Evolutionary conservation across 2,329 filamentous ascomycete species (phyloP).

Genomic region (Raffaelea albimanens): DNA sequence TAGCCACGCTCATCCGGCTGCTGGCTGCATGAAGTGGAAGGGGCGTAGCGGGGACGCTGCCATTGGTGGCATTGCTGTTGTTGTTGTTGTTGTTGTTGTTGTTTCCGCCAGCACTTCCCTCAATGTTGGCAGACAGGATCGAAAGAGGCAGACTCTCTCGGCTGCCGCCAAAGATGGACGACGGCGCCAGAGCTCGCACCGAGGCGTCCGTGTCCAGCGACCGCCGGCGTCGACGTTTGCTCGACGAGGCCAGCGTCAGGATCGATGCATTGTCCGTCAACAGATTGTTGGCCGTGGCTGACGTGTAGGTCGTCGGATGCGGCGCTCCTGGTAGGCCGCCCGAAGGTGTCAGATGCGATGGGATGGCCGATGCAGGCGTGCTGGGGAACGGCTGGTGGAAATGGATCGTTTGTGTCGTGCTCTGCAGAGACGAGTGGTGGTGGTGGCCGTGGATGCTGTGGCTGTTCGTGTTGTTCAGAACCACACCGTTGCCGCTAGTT

Average conservation of each 20-base stretch:
- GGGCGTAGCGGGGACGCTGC: slow-evolving; percentile 30
- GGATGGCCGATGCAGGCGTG: slow-evolving; percentile 61
- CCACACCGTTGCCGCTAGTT: slow-evolving; percentile 3
- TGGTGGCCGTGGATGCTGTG: slow-evolving; percentile 23
- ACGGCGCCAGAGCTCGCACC: slow-evolving; percentile 73
- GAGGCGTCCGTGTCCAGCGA: slow-evolving; percentile 82
- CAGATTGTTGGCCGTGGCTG: slow-evolving; percentile 73
- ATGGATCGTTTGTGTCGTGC: slow-evolving; percentile 40
- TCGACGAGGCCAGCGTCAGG: slow-evolving; percentile 73
- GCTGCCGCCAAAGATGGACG: slow-evolving; percentile 72
- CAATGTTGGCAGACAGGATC: slow-evolving; percentile 63
- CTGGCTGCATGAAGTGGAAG: slow-evolving; percentile 38
- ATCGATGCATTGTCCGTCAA: slow-evolving; percentile 81
- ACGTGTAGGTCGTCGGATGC: slow-evolving; percentile 62
- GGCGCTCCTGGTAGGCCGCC: slow-evolving; percentile 18
- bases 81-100: background rate
- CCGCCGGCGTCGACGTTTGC: slow-evolving; percentile 64
- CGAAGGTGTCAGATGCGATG: slow-evolving; percentile 52
- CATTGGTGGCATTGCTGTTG: background rate
- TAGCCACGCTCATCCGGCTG: slow-evolving; percentile 17
- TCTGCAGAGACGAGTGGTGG: slow-evolving; percentile 30
- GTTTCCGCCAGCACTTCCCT: slow-evolving; percentile 27
- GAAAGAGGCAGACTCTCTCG: slow-evolving; percentile 72
- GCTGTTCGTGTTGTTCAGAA: slow-evolving; percentile 18
- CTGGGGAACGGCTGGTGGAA: slow-evolving; percentile 59